These are phyloP conservation scores for Trametes coccinea DNA, from an alignment of 768 basidiomycete species.

Conservation along the genomic window DNA sequence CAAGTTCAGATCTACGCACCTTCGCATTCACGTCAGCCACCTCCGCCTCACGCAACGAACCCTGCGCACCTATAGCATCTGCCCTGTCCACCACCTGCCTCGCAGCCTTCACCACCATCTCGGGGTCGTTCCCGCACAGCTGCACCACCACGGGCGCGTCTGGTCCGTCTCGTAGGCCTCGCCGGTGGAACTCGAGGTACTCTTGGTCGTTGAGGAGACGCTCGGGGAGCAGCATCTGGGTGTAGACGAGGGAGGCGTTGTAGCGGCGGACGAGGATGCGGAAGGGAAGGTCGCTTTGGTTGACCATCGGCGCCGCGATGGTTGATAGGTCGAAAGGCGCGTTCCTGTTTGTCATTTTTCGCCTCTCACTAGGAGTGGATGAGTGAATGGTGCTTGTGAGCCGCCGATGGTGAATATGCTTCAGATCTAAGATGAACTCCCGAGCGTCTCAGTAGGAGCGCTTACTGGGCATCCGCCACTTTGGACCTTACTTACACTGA, in stretches of 20 bases:
- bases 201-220: constrained; percentile 60
- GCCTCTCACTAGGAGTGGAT: too few relatives aligned
- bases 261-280: constrained; percentile 59
- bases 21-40: constrained; percentile 9
- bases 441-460: too few relatives aligned
- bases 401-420: too few relatives aligned
- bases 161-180: constrained; percentile 47
- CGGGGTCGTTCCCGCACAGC: constrained; percentile 71
- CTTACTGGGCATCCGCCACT: too few relatives aligned
- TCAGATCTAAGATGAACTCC: too few relatives aligned
- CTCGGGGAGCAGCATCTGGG: constrained; percentile 75
- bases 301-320: constrained; percentile 76
- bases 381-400: too few relatives aligned
- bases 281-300: constrained; percentile 79
- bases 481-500: too few relatives aligned
- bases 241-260: constrained; percentile 68
- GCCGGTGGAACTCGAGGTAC: constrained; percentile 63
- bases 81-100: constrained; percentile 58
- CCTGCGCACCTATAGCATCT: constrained; percentile 63
- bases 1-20: constrained; percentile 66
- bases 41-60: not conserved
- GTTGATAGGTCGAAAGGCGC: constrained; percentile 24
- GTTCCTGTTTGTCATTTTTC: not conserved
- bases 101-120: constrained; percentile 59
- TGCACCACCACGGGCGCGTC: constrained; percentile 65